A percentile compares a stretch with the other conserved stretches of the same genome.
Conservation (phyloP, 176 grass and related monocot species). For the Oryza australiensis region DNA sequence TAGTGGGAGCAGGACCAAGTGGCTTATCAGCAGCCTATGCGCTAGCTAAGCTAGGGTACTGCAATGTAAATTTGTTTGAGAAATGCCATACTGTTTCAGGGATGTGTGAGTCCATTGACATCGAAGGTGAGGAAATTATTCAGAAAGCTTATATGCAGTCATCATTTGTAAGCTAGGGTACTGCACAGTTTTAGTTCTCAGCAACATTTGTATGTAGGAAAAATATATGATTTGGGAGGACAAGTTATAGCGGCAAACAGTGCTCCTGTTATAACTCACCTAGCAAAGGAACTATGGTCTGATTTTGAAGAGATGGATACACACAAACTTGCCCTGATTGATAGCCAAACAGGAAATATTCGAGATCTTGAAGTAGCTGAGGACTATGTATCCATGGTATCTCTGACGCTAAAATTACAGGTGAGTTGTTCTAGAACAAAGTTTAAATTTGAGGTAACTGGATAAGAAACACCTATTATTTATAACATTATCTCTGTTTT, state of each 20-base stretch:
- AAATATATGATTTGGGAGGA: conserved; percentile 68
- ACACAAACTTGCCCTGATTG: conserved; percentile 74
- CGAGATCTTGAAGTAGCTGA: conserved; percentile 73
- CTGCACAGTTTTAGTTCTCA: conserved; percentile 2
- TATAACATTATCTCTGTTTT: background rate
- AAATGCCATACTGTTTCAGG: conserved; percentile 60
- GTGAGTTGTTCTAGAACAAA: conserved; percentile 31
- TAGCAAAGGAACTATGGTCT: conserved; percentile 70
- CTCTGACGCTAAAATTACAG: conserved; percentile 67
- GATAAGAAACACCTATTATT: conserved; percentile 4
- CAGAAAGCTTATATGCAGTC: background rate
- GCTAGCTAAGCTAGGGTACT: conserved; percentile 71
- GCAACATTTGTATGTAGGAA: conserved; percentile 44
- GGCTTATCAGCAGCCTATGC: conserved; percentile 67
- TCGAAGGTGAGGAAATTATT: conserved; percentile 46
- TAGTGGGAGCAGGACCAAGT: conserved; percentile 60
- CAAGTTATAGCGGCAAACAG: conserved; percentile 88
- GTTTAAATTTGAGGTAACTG: conserved; percentile 14
- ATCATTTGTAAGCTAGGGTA: too few relatives aligned
- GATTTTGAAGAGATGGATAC: conserved; percentile 81
- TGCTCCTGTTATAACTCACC: conserved; percentile 70
- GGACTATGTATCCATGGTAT: conserved; percentile 73
- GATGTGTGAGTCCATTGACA: conserved; percentile 73
- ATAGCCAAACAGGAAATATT: conserved; percentile 55
- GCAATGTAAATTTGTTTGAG: conserved; percentile 68